phyloP scores from a whole-genome alignment of 768 basidiomycete species.

The Rhodosporidiobolus odoratus region DNA sequence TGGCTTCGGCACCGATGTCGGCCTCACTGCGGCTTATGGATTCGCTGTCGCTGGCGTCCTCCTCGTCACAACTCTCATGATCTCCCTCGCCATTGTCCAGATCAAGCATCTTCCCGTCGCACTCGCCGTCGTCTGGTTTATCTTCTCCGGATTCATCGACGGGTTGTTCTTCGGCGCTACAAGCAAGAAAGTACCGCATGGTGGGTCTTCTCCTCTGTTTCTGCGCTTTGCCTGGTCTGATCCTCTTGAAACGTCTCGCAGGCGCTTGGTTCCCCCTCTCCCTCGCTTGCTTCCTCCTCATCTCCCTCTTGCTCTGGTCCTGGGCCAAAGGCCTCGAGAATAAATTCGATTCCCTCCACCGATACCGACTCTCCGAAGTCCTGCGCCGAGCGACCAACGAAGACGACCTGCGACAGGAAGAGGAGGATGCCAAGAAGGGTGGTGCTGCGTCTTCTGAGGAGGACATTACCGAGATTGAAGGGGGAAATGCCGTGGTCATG shows the following conservation, averaged over 20 bases:
- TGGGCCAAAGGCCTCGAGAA: constrained; percentile 55
- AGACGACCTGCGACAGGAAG: neutral
- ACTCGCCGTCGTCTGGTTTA: constrained; percentile 51
- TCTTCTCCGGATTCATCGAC: constrained; percentile 62
- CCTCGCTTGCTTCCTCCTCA: constrained; percentile 8
- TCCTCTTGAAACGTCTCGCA: neutral
- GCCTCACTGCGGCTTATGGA: constrained; percentile 48
- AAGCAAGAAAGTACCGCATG: constrained; percentile 40
- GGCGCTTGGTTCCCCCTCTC: constrained; percentile 35
- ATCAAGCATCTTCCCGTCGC: constrained; percentile 54
- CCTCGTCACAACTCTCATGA: constrained; percentile 58
- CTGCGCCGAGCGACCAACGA: constrained; percentile 46
- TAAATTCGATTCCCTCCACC: constrained; percentile 57
- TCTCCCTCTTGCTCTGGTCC: constrained; percentile 5
- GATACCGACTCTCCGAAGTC: constrained; percentile 57
- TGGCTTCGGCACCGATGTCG: constrained; percentile 55
- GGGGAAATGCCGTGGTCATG: neutral
- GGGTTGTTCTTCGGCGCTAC: constrained; percentile 65
- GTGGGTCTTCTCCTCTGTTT: neutral
- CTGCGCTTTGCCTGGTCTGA: neutral
- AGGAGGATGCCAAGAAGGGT: neutral
- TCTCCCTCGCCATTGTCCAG: constrained; percentile 58
- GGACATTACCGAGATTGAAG: neutral
- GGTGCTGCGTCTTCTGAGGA: neutral
- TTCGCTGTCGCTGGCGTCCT: constrained; percentile 65